Evolutionary conservation across 1,284 basidiomycete genomes (phyloP).

Genomic region (Fomitopsis betulina): DNA sequence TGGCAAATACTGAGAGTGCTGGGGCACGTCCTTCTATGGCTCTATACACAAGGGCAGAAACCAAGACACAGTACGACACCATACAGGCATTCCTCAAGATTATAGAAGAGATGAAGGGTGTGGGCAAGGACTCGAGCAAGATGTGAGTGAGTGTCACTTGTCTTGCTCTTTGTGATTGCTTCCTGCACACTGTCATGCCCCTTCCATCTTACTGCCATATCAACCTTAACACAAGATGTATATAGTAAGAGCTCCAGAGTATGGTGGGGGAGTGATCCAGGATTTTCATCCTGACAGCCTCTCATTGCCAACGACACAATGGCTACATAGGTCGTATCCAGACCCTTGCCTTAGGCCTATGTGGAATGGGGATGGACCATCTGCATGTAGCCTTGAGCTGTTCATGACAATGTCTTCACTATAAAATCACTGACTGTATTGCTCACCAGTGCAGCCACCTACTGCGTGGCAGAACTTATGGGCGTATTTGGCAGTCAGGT

Average conservation of each 20-base stretch:
- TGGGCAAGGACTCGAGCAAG: slow-evolving; percentile 58
- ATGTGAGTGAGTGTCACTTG: slow-evolving; percentile 45
- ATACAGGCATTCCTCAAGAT: slow-evolving; percentile 77
- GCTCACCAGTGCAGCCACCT: slow-evolving; percentile 62
- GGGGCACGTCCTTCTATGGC: too few relatives aligned
- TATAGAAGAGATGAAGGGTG: slow-evolving; percentile 65
- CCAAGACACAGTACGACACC: slow-evolving; percentile 82
- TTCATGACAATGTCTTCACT: too few relatives aligned
- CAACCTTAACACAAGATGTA: too few relatives aligned
- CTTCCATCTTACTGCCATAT: neutral
- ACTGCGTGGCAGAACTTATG: slow-evolving; percentile 88
- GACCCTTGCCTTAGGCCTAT: too few relatives aligned
- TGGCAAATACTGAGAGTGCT: too few relatives aligned
- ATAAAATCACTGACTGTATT: neutral
- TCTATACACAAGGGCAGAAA: slow-evolving; percentile 82
- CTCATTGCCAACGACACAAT: too few relatives aligned
- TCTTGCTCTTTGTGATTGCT: neutral
- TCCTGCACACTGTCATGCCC: neutral
- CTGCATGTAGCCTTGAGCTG: too few relatives aligned
- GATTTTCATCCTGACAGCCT: too few relatives aligned
- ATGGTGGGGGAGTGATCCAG: too few relatives aligned
- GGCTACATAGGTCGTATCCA: too few relatives aligned
- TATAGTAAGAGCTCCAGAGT: too few relatives aligned
- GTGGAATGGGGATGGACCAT: too few relatives aligned
- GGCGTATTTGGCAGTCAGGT: slow-evolving; percentile 79